Conservation (phyloP, 352 stramenopile species). For the Globisporangium viniferum region DNA sequence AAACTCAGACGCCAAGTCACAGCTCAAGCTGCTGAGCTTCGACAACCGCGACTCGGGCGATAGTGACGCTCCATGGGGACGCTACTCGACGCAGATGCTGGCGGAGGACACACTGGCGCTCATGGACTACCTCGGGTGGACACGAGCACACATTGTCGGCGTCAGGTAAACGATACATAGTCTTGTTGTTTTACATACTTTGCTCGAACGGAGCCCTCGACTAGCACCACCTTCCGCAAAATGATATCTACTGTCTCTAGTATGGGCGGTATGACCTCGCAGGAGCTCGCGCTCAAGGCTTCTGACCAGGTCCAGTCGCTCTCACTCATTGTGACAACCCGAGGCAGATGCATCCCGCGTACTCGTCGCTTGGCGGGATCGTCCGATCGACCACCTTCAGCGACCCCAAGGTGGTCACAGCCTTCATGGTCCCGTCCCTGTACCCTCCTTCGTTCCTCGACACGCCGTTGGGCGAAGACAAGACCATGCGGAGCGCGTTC, state of each 20-base stretch:
- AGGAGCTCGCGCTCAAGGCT: constrained; percentile 29
- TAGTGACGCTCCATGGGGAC: constrained; percentile 24
- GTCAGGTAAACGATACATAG: neutral
- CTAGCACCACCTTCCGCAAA: neutral
- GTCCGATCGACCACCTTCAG: neutral
- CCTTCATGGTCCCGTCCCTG: neutral
- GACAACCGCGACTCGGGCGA: constrained; percentile 58
- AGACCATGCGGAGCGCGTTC: neutral
- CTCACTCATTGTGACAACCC: constrained; percentile 37
- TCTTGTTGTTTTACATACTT: neutral
- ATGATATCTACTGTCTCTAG: neutral
- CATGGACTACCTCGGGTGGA: constrained; percentile 23
- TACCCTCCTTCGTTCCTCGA: constrained; percentile 1
- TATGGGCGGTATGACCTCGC: constrained; percentile 54
- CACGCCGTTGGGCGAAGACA: neutral
- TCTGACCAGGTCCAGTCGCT: constrained; percentile 41
- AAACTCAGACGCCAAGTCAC: constrained; percentile 11
- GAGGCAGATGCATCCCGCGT: constrained; percentile 12
- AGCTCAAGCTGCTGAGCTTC: constrained; percentile 47
- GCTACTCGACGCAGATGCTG: constrained; percentile 34
- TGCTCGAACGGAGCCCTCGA: neutral
- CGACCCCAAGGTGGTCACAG: neutral
- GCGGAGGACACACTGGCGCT: constrained; percentile 27
- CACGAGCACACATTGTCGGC: constrained; percentile 3
- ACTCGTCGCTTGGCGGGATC: neutral